Evolutionary conservation across 805 yeast genomes (phyloP).

Genomic region (Torulaspora indica): DNA sequence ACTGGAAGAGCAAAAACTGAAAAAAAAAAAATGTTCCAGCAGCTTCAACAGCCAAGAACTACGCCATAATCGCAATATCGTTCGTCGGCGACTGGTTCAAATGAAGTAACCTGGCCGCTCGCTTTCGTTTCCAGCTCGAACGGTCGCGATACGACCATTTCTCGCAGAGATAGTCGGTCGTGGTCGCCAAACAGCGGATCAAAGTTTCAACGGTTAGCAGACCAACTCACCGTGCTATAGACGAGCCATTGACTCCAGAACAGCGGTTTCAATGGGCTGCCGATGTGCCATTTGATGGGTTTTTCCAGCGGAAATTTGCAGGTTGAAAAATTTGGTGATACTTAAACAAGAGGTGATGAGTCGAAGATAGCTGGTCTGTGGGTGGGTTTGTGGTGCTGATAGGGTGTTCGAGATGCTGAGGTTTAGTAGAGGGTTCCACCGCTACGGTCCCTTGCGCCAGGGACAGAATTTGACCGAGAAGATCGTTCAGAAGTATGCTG

Average conservation of each 20-base stretch:
- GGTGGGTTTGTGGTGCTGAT: background rate
- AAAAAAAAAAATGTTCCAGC: background rate
- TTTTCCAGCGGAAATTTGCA: conserved; percentile 16
- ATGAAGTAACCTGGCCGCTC: background rate
- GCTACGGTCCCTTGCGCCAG: conserved; percentile 17
- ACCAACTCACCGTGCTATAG: too few relatives aligned
- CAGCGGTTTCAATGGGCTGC: background rate
- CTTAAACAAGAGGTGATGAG: background rate
- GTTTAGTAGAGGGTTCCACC: conserved; percentile 24
- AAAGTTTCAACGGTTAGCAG: background rate
- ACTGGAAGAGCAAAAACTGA: conserved; percentile 1
- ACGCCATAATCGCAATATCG: too few relatives aligned
- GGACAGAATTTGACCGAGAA: conserved; percentile 90
- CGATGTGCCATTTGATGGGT: background rate
- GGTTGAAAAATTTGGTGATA: conserved; percentile 8
- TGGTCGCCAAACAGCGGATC: background rate
- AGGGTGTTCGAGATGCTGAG: conserved; percentile 21
- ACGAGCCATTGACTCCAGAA: background rate
- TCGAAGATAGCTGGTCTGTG: background rate
- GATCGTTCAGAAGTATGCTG: conserved; percentile 90
- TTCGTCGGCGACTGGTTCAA: background rate
- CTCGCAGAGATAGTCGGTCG: background rate
- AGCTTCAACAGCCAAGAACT: background rate
- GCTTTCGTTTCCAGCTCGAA: background rate
- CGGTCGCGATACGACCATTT: background rate